A percentile compares a stretch with the other conserved stretches of the same genome.
Conservation (phyloP, 305 asterid genomes). For the Euphrasia arctica region DNA sequence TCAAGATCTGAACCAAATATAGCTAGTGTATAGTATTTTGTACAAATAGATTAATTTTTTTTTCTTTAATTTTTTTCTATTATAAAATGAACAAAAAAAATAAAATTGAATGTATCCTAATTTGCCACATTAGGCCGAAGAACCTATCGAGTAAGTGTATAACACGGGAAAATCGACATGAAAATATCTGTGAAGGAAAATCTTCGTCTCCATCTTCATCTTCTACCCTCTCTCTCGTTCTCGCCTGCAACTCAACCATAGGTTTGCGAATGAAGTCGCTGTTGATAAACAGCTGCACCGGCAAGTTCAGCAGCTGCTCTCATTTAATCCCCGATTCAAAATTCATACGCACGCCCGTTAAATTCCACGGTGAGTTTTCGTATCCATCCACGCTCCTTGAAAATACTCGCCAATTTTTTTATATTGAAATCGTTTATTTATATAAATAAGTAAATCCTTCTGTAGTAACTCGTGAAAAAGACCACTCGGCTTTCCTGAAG, state of each 20-base stretch:
- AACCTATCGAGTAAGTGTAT: no score
- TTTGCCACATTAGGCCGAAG: no score
- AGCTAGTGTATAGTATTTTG: no score
- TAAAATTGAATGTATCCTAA: no score
- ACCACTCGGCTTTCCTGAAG: slow-evolving; percentile 17
- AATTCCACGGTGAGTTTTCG: slow-evolving; percentile 18
- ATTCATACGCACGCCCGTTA: slow-evolving; percentile 15
- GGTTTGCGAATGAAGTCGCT: slow-evolving; percentile 35
- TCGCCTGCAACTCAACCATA: slow-evolving; percentile 14
- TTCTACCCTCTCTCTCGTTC: background rate
- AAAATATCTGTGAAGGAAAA: background rate
- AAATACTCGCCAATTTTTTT: background rate
- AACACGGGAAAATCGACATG: background rate
- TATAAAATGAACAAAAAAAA: no score
- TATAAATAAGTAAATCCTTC: background rate
- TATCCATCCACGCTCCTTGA: background rate
- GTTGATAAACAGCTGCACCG: slow-evolving; percentile 29
- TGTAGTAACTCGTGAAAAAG: slow-evolving; percentile 23
- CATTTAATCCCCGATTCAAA: slow-evolving; percentile 23
- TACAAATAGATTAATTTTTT: no score
- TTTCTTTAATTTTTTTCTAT: no score
- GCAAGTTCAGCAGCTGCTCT: slow-evolving; percentile 28
- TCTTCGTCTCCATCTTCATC: background rate
- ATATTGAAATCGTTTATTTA: background rate
- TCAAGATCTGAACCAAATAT: no score